Percentiles rank a stretch among this genome's conserved stretches.
Conservation (phyloP, 345 rosid species). For the Cardamine chenopodiifolia region DNA sequence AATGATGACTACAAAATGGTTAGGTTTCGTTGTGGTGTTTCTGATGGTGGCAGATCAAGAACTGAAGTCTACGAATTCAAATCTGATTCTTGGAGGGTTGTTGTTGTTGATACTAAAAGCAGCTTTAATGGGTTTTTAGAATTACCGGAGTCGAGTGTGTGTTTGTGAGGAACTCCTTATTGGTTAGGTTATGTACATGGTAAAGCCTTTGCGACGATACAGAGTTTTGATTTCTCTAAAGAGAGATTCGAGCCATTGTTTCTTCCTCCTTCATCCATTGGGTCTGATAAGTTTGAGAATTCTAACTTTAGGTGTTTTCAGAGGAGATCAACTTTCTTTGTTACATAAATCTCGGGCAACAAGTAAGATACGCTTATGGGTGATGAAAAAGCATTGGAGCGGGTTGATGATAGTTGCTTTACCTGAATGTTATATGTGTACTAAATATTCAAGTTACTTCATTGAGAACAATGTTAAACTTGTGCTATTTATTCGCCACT, state of each 20-base stretch:
- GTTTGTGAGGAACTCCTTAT: constrained; percentile 25
- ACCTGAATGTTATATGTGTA: neutral
- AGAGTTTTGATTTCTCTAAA: constrained; percentile 20
- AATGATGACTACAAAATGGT: constrained; percentile 7
- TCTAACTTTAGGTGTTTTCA: constrained; percentile 12
- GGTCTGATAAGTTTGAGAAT: neutral
- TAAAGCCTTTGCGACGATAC: neutral
- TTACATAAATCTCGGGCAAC: neutral
- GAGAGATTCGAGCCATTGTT: constrained; percentile 21
- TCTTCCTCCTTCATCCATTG: constrained; percentile 21
- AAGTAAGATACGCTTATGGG: constrained; percentile 11
- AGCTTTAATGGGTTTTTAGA: neutral
- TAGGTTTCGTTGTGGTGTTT: neutral
- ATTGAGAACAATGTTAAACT: constrained; percentile 1
- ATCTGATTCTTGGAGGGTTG: constrained; percentile 12
- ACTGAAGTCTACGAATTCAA: neutral
- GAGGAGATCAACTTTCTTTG: constrained; percentile 5
- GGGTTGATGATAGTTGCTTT: neutral
- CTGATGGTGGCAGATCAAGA: neutral
- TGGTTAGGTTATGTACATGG: constrained; percentile 15
- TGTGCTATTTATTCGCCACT: neutral
- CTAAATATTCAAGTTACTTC: constrained; percentile 2
- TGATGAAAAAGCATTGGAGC: constrained; percentile 18
- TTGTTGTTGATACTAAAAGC: neutral
- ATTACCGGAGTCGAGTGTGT: neutral